A percentile compares a stretch with the other conserved stretches of the same genome.
Evolutionary conservation across 129 eudicot species (phyloP).

Genomic region (Escallonia rubra): DNA sequence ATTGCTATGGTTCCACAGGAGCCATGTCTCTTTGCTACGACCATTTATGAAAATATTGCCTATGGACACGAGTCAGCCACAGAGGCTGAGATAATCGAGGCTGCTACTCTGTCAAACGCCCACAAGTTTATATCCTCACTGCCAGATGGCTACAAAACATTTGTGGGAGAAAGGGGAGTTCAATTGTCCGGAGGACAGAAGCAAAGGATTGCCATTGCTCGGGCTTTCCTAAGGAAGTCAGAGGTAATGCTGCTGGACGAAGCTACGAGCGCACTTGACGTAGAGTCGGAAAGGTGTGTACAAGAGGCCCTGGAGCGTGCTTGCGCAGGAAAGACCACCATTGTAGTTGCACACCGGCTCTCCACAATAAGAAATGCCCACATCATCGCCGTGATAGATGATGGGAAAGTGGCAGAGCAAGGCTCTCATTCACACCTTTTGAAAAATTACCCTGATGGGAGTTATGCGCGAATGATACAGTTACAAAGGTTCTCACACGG

Average conservation of each 20-base stretch:
- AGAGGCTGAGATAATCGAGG: constrained; percentile 83
- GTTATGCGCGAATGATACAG: constrained; percentile 90
- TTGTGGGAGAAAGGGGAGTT: constrained; percentile 84
- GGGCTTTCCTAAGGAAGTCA: constrained; percentile 78
- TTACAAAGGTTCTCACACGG: constrained; percentile 73
- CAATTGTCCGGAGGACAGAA: constrained; percentile 97
- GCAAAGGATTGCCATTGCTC: constrained; percentile 86
- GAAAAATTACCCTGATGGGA: constrained; percentile 69
- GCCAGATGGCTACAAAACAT: constrained; percentile 85
- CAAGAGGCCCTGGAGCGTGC: constrained; percentile 78
- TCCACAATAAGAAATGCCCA: constrained; percentile 83
- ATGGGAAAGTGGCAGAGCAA: constrained; percentile 89
- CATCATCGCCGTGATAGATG: constrained; percentile 81
- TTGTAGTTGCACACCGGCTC: constrained; percentile 73
- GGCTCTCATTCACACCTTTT: constrained; percentile 81
- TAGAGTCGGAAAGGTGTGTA: constrained; percentile 79
- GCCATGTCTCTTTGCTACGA: constrained; percentile 86
- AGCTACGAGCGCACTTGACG: constrained; percentile 94
- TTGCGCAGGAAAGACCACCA: constrained; percentile 74
- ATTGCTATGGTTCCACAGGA: constrained; percentile 88
- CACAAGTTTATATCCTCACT: constrained; percentile 86
- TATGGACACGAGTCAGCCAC: constrained; percentile 85
- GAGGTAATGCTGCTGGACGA: constrained; percentile 82
- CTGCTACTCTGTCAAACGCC: constrained; percentile 85
- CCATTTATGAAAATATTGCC: constrained; percentile 83